Conservation (phyloP, 2,329 filamentous ascomycete genomes). For the Chrysoporthe cubensis region DNA sequence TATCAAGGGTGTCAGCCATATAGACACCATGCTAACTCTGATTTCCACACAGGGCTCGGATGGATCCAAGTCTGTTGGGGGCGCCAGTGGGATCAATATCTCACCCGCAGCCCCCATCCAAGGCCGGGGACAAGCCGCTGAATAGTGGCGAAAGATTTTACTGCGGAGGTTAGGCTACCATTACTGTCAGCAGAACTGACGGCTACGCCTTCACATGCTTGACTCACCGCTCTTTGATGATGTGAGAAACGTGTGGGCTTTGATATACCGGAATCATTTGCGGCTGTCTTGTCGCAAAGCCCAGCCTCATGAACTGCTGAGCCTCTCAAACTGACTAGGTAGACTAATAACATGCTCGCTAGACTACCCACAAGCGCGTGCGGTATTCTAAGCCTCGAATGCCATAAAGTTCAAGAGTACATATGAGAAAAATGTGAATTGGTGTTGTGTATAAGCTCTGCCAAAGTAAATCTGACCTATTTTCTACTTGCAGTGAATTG, state of each 20-base stretch:
- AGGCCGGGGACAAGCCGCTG: neutral
- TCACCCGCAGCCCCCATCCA: conserved; percentile 7
- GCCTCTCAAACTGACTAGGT: no score
- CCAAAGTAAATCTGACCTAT: no score
- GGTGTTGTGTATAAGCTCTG: neutral
- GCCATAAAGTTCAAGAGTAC: neutral
- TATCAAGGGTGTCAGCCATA: neutral
- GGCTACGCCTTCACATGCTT: neutral
- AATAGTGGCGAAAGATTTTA: neutral
- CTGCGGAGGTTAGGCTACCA: neutral
- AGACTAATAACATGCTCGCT: neutral
- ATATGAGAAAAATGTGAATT: neutral
- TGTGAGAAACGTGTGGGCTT: neutral
- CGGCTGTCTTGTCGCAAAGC: neutral
- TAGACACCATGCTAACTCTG: neutral
- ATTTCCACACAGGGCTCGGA: conserved; percentile 13
- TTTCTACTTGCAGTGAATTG: no score
- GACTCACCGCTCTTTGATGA: neutral
- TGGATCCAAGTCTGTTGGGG: conserved; percentile 26
- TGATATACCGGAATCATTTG: neutral
- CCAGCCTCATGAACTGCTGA: neutral
- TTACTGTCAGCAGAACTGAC: neutral
- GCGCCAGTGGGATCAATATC: conserved; percentile 26
- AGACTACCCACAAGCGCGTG: neutral
- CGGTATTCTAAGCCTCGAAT: neutral